These are phyloP conservation scores for Allium fistulosum DNA, from an alignment of 106 monocot species.

Conservation along the genomic window DNA sequence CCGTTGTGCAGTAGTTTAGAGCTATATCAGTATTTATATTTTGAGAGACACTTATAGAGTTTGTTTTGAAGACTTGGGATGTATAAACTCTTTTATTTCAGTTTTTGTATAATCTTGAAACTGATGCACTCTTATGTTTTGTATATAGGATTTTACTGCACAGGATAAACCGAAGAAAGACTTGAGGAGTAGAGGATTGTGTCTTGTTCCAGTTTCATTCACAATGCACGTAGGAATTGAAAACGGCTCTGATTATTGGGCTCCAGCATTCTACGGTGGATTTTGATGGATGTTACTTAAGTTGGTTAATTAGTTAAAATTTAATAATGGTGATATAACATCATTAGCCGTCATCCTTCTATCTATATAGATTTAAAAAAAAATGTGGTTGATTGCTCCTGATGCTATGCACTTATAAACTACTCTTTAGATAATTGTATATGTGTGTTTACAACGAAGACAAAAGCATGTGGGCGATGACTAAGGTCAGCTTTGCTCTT, in stretches of 20 bases:
- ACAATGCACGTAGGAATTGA: slow-evolving; percentile 50
- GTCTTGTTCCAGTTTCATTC: slow-evolving; percentile 70
- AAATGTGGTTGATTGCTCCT: slow-evolving; percentile 6
- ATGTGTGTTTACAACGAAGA: no score
- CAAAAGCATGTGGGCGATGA: no score
- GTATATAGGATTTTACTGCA: no score
- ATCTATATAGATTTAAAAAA: background rate
- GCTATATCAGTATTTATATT: no score
- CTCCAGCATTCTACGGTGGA: slow-evolving; percentile 34
- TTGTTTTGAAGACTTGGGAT: background rate
- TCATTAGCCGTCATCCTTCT: slow-evolving; percentile 9
- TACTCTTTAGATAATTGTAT: background rate
- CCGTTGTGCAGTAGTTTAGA: no score
- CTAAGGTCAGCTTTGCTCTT: no score
- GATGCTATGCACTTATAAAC: slow-evolving; percentile 7
- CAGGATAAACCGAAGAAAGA: slow-evolving; percentile 39
- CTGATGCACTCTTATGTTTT: no score
- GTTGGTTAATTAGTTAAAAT: background rate
- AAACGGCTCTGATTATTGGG: slow-evolving; percentile 74
- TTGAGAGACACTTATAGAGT: no score
- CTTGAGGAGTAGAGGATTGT: slow-evolving; percentile 72
- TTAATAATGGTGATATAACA: slow-evolving; percentile 6
- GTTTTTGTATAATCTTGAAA: background rate
- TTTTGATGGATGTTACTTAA: slow-evolving; percentile 12
- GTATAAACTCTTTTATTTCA: background rate